Conservation (phyloP, 805 yeast genomes). For the Candida ovalis region DNA sequence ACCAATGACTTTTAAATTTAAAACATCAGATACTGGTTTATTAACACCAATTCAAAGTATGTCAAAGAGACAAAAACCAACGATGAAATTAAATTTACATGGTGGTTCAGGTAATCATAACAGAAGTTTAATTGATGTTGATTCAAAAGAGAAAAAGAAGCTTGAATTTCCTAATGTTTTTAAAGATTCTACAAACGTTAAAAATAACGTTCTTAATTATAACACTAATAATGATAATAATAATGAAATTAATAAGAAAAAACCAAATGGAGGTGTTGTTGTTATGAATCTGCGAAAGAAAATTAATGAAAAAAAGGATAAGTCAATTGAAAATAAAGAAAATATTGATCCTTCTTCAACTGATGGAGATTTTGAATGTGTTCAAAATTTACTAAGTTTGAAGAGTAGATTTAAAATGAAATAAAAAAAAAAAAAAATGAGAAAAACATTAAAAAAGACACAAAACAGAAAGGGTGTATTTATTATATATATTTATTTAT, state of each 20-base stretch:
- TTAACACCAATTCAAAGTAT: slow-evolving; percentile 26
- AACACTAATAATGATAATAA: background rate
- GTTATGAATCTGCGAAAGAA: background rate
- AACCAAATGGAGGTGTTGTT: background rate
- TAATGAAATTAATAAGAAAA: background rate
- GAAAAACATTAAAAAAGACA: too few relatives aligned
- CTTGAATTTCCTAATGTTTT: slow-evolving; percentile 16
- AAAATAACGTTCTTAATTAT: background rate
- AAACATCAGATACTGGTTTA: slow-evolving; percentile 30
- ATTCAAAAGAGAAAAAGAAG: background rate
- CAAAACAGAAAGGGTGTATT: too few relatives aligned
- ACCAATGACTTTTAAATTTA: slow-evolving; percentile 35
- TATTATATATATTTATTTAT: background rate
- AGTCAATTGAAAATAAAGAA: slow-evolving; percentile 3
- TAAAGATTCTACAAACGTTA: slow-evolving; percentile 23
- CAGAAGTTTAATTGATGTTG: too few relatives aligned
- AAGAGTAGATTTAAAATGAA: slow-evolving; percentile 19
- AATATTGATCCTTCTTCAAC: background rate
- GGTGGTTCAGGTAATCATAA: background rate
- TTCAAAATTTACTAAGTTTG: slow-evolving; percentile 38
- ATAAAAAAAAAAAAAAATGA: too few relatives aligned
- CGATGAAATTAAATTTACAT: slow-evolving; percentile 21
- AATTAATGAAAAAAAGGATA: background rate
- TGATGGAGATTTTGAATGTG: slow-evolving; percentile 31
- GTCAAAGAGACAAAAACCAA: slow-evolving; percentile 29